These are phyloP conservation scores for Debaryomyces coudertii DNA, from an alignment of 1,139 yeast species.

Conservation along the genomic window DNA sequence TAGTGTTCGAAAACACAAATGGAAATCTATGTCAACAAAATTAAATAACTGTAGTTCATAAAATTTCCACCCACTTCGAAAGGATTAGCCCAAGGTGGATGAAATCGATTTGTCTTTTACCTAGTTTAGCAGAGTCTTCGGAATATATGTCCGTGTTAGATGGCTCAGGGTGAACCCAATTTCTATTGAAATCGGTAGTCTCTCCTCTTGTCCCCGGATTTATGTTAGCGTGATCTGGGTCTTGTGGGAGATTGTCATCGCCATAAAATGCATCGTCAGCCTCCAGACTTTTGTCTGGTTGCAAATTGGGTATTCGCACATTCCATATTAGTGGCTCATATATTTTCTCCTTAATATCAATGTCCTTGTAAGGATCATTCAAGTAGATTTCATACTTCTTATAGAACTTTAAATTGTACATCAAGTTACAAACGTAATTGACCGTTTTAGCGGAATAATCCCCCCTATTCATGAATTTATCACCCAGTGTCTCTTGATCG, in stretches of 20 bases:
- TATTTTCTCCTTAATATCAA: not conserved
- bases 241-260: not conserved
- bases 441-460: slow-evolving; percentile 12
- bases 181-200: not conserved
- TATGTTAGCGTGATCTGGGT: not conserved
- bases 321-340: slow-evolving; percentile 8
- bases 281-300: not conserved
- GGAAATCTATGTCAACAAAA: not conserved
- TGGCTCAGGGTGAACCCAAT: not conserved
- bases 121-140: not conserved
- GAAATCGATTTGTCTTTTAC: not conserved
- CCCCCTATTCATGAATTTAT: slow-evolving; percentile 4
- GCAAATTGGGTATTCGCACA: slow-evolving; percentile 10
- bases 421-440: slow-evolving; percentile 13
- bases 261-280: not conserved
- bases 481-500: not conserved
- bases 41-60: not conserved
- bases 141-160: not conserved
- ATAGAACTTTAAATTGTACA: slow-evolving; percentile 13
- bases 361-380: slow-evolving; percentile 8
- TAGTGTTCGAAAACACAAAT: not conserved
- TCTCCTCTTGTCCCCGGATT: not conserved
- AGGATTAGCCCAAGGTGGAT: slow-evolving; percentile 16
- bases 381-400: slow-evolving; percentile 9
- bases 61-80: slow-evolving; percentile 16